Percentiles rank a stretch among this genome's conserved stretches.
These are phyloP conservation scores for Fusarium falciforme DNA, from an alignment of 2,329 filamentous ascomycete species.

Conservation along the genomic window DNA sequence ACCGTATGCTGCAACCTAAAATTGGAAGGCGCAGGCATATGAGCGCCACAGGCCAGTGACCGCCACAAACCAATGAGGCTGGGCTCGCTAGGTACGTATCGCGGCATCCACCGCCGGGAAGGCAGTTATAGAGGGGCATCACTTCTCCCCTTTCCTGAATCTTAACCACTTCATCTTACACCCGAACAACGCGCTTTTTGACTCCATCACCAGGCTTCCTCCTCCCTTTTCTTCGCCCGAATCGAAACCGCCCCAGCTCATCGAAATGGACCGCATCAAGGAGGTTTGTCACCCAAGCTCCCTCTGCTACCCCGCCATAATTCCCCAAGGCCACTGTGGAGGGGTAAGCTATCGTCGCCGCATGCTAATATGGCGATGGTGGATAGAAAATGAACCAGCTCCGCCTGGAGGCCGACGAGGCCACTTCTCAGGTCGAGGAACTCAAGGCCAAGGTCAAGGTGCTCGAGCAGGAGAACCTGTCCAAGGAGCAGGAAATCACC, in stretches of 20 bases:
- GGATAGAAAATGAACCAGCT: conserved; percentile 92
- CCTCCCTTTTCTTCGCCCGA: conserved; percentile 20
- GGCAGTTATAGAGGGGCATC: conserved; percentile 52
- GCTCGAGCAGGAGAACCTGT: conserved; percentile 93
- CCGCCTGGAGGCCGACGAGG: conserved; percentile 92
- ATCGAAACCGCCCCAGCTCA: conserved; percentile 19
- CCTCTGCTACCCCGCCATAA: conserved; percentile 46
- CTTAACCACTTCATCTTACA: conserved; percentile 49
- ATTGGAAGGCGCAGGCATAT: conserved; percentile 31
- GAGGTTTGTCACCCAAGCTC: conserved; percentile 70
- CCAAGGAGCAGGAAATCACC: conserved; percentile 98
- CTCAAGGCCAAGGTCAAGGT: conserved; percentile 87
- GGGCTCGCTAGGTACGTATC: conserved; percentile 23
- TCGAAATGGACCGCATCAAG: conserved; percentile 87
- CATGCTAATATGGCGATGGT: conserved; percentile 41
- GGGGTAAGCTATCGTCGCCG: conserved; percentile 43
- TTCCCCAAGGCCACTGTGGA: conserved; percentile 44
- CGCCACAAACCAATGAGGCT: conserved; percentile 44
- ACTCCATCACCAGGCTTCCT: conserved; percentile 43
- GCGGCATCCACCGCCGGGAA: conserved; percentile 35
- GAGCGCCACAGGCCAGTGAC: conserved; percentile 29
- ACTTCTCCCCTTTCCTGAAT: conserved; percentile 52
- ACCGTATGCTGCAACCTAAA: conserved; percentile 32
- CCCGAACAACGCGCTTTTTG: conserved; percentile 47
- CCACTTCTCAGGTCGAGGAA: conserved; percentile 84